Base-by-base conservation (phyloP, 2,329 filamentous ascomycete species). In the Fusarium azukiicola region DNA sequence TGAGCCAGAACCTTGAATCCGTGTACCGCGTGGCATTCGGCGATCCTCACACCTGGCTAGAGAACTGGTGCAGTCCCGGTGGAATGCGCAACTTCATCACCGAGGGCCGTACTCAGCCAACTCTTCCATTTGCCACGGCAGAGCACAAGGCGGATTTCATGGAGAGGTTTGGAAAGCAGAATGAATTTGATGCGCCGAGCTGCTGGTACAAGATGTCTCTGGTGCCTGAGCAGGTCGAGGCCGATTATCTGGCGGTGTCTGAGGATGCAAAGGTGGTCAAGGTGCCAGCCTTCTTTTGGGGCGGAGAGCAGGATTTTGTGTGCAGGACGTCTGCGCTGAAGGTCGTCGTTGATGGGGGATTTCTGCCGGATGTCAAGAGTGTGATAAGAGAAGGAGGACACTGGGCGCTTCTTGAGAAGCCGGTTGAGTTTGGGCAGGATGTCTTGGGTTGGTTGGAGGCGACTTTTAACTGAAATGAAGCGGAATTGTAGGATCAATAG, bases 1-100 rank as follows among this genome's bases (percentile, higher is more conserved):
- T 91, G 42, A 82, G 84, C 11, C 73, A 78, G 40, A 85, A 90
- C 70, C 74, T 88, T 1, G 88, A 89, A 40, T 85, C 85, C 21
- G 68, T 87, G 9, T 90, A 85, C 75, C 71, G 81, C 40, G 83
- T 78, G 6, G 74, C 85, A 49, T 87, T 89, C 73, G 84, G 85
- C 13, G 81, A 84, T 1, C 82, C 79, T 2, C 72, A 76, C 3
- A 79, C 80, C 56, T 86, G 84, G 80, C 83, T 87, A 21, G 74
- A 85, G 16, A 82, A 88, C 46, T 88, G 88, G 78, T 88, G 87
- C 70, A 75, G 69, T 1, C 82, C 82, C 2, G 87, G 84, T 49
- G 87, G 83, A 7, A 84, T 89, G 79, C 75, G 86, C 13, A 75
- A 69, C 16, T 84, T 79, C 40, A 61, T 82, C 13, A 80, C 71